phyloP scores from a whole-genome alignment of 257 asterid species.

The Avicennia marina region DNA sequence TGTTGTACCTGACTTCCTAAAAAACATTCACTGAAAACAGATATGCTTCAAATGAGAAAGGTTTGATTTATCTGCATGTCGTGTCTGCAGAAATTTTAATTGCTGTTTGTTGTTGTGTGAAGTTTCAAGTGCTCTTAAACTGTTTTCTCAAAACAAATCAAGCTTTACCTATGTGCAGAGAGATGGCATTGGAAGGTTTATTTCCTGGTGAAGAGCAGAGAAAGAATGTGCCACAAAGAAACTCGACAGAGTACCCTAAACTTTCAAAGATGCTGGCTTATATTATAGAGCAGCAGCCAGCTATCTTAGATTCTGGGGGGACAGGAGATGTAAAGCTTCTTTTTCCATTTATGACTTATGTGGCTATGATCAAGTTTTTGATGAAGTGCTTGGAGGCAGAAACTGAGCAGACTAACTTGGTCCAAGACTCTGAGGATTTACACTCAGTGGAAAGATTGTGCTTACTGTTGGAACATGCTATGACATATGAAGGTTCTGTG shows the following conservation, averaged over 20 bases:
- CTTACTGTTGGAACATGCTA: constrained; percentile 75
- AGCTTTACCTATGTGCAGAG: constrained; percentile 47
- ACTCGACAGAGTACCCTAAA: constrained; percentile 58
- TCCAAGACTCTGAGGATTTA: constrained; percentile 40
- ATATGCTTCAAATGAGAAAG: too few species aligned
- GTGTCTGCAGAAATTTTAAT: constrained; percentile 11
- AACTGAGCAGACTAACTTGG: constrained; percentile 34
- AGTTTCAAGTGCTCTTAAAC: constrained; percentile 12
- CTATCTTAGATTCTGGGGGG: constrained; percentile 37
- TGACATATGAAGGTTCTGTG: constrained; percentile 82
- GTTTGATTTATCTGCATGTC: constrained; percentile 9
- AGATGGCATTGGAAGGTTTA: constrained; percentile 91
- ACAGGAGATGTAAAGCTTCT: constrained; percentile 50
- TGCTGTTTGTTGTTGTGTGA: constrained; percentile 17
- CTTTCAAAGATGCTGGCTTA: constrained; percentile 72
- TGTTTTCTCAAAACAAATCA: constrained; percentile 9
- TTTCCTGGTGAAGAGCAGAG: constrained; percentile 81
- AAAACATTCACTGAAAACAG: too few species aligned
- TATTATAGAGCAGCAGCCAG: constrained; percentile 78
- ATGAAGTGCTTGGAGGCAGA: constrained; percentile 91
- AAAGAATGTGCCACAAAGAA: constrained; percentile 34
- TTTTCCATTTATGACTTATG: constrained; percentile 69
- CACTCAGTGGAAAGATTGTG: constrained; percentile 59
- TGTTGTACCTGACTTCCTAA: too few species aligned
- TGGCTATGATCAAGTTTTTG: constrained; percentile 83